These are phyloP conservation scores for Cryptococcus sp. DNA, from an alignment of 1,284 basidiomycete genomes.

Conservation along the genomic window DNA sequence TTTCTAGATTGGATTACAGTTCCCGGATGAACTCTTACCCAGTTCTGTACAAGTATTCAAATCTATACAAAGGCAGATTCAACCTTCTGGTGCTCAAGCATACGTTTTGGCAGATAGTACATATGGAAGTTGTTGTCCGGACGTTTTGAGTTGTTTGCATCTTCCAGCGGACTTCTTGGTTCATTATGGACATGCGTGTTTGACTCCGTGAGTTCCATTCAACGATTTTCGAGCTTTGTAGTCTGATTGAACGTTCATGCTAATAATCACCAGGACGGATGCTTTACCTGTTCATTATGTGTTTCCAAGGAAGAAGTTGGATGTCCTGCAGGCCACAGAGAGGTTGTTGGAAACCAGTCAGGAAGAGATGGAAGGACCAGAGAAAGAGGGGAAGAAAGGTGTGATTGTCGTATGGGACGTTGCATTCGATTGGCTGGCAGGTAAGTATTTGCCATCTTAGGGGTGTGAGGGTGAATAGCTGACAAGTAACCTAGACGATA, in stretches of 20 bases:
- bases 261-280: constrained; percentile 32
- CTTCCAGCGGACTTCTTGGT: constrained; percentile 87
- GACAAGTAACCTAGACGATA: constrained; percentile 20
- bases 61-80: constrained; percentile 59
- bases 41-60: constrained; percentile 85
- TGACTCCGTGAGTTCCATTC: constrained; percentile 58
- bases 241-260: not conserved
- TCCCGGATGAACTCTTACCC: constrained; percentile 86
- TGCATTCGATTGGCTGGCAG: constrained; percentile 65
- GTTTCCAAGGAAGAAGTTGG: constrained; percentile 39
- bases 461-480: too few relatives aligned
- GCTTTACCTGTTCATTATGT: constrained; percentile 48
- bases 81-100: constrained; percentile 51
- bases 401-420: constrained; percentile 73
- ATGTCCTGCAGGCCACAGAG: constrained; percentile 25
- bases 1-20: constrained; percentile 79
- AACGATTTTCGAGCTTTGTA: not conserved
- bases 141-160: constrained; percentile 92
- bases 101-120: constrained; percentile 96
- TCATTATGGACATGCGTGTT: constrained; percentile 95
- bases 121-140: constrained; percentile 96
- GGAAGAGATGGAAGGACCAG: constrained; percentile 19
- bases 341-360: constrained; percentile 20
- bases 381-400: constrained; percentile 28
- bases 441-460: constrained; percentile 44